Conservation (phyloP, 2,329 filamentous ascomycete species). For the Fusarium penzigii region DNA sequence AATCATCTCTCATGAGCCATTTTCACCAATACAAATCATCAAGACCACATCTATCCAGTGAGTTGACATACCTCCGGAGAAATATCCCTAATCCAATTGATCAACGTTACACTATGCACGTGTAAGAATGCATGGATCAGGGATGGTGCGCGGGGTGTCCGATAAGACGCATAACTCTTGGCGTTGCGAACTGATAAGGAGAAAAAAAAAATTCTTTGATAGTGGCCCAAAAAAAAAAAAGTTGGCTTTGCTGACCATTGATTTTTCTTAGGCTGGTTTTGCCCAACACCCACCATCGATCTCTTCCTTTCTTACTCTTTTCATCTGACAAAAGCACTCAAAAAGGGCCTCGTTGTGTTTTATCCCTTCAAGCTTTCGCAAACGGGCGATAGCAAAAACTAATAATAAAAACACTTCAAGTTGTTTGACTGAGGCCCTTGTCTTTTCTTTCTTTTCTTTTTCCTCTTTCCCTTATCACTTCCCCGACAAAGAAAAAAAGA, state of each 20-base stretch:
- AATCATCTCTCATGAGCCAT: background rate
- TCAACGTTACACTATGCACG: background rate
- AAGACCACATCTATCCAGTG: background rate
- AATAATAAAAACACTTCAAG: background rate
- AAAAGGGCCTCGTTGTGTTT: slow-evolving; percentile 31
- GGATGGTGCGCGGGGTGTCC: slow-evolving; percentile 12
- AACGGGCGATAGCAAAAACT: slow-evolving; percentile 4
- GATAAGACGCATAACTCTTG: slow-evolving; percentile 11
- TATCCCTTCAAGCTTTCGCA: slow-evolving; percentile 11
- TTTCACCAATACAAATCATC: background rate
- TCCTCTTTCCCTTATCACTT: background rate
- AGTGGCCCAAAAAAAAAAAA: background rate
- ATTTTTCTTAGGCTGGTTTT: slow-evolving; percentile 1
- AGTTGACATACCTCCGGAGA: background rate
- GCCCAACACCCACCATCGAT: slow-evolving; percentile 14
- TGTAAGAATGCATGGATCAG: slow-evolving; percentile 2
- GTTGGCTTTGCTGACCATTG: background rate
- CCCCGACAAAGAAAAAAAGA: slow-evolving; percentile 3
- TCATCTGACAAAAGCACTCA: slow-evolving; percentile 21
- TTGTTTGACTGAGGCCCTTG: slow-evolving; percentile 20
- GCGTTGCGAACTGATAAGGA: slow-evolving; percentile 12
- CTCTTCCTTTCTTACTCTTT: slow-evolving; percentile 3
- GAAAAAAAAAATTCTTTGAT: slow-evolving; percentile 10
- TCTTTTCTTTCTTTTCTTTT: slow-evolving; percentile 2
- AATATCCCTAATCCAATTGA: background rate